Percentiles rank a stretch among this genome's conserved stretches.
Evolutionary conservation across 257 asterid genomes (phyloP).

Genomic region (Primulina huaijiensis): DNA sequence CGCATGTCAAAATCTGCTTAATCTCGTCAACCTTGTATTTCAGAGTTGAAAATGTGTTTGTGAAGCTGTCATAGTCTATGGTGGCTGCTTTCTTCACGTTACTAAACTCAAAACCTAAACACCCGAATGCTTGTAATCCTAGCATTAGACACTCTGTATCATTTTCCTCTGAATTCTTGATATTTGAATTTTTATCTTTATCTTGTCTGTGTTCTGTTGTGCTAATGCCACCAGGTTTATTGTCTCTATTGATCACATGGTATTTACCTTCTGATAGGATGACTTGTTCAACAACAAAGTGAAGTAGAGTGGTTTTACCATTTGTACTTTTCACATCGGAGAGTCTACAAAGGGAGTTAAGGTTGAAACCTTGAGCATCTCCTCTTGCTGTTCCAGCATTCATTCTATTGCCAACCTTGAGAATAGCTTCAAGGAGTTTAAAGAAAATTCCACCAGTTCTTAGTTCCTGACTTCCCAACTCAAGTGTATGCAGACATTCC

Average conservation of each 20-base stretch:
- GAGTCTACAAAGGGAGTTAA: constrained; percentile 52
- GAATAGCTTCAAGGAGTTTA: constrained; percentile 78
- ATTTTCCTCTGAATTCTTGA: constrained; percentile 25
- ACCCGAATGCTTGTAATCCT: constrained; percentile 48
- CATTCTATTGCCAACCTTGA: constrained; percentile 78
- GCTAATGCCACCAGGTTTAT: not conserved
- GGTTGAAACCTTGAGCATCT: constrained; percentile 71
- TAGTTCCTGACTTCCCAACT: constrained; percentile 63
- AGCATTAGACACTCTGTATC: constrained; percentile 47
- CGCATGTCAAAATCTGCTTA: constrained; percentile 31
- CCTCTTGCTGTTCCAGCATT: constrained; percentile 84
- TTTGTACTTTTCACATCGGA: constrained; percentile 69
- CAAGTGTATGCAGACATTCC: constrained; percentile 56
- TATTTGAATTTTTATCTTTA: constrained; percentile 12
- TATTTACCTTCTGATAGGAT: constrained; percentile 65
- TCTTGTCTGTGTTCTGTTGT: not conserved
- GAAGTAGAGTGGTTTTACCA: constrained; percentile 54
- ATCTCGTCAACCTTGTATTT: constrained; percentile 41
- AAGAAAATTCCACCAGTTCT: constrained; percentile 58
- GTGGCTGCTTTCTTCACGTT: constrained; percentile 67
- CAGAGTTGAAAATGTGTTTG: constrained; percentile 32
- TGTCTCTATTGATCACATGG: constrained; percentile 15
- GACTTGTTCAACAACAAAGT: constrained; percentile 80
- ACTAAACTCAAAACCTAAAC: constrained; percentile 37
- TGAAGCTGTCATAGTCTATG: constrained; percentile 51